Evolutionary conservation across 2,329 filamentous ascomycete species (phyloP), one percentile per base, ranked within the genome.

Genomic region (Trichoderma atrobrunneum): DNA sequence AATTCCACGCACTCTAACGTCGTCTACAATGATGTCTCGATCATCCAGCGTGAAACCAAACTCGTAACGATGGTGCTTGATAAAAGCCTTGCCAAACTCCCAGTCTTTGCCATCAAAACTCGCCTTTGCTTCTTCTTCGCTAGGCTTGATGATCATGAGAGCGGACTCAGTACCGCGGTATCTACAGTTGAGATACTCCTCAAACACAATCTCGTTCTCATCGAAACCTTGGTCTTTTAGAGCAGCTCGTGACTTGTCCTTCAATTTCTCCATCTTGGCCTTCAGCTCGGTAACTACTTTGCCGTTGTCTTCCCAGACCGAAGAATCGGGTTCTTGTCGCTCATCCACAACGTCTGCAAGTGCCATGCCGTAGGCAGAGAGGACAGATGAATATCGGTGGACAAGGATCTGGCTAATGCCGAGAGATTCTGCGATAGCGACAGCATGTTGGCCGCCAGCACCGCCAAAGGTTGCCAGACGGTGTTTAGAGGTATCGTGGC

Each of bases 341-440:
- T 98, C 95, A 75, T 97, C 93, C 0, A 98, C 95, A 0, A 97
- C 94, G 78, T 98, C 95, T 12, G 95, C 95, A 5, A 98, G 84
- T 0, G 94, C 94, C 93, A 97, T 97, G 10, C 94, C 94, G 76
- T 97, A 97, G 0, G 94, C 94, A 1, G 94, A 97, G 0, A 97
- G 85, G 0, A 97, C 93, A 0, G 93, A 97, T 0, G 94, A 97
- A 80, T 97, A 97, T 67, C 92, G 86, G 80, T 97, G 94, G 3
- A 97, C 87, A 11, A 98, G 85, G 39, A 97, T 96, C 79, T 97
- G 94, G 28, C 88, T 89, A 75, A 97, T 94, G 0, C 94, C 94
- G 1, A 98, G 84, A 3, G 92, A 92, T 77, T 94, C 90, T 1
- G 93, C 94, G 75, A 97, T 97, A 1, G 93, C 93, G n/a, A 96